Percentiles rank a stretch among this genome's conserved stretches.
These are phyloP conservation scores for Mortierella alpina DNA, from an alignment of 192 early-diverging fungal genomes.

Conservation along the genomic window DNA sequence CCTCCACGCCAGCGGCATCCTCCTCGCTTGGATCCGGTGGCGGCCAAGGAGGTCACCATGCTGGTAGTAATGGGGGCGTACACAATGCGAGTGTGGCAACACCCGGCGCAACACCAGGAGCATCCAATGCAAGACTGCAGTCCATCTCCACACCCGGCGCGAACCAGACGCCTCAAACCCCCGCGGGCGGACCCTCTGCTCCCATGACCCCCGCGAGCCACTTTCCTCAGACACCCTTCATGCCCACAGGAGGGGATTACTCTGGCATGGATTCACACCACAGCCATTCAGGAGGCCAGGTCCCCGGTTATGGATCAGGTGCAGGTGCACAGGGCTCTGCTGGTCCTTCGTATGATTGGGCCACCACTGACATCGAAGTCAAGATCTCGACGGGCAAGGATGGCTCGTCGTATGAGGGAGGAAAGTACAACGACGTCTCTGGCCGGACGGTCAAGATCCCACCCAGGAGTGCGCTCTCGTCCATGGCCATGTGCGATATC, in stretches of 20 bases:
- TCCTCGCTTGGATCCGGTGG: slow-evolving; percentile 53
- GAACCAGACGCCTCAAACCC: slow-evolving; percentile 56
- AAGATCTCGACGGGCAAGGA: slow-evolving; percentile 31
- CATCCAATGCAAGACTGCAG: slow-evolving; percentile 40
- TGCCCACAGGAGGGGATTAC: slow-evolving; percentile 63
- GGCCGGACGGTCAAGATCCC: slow-evolving; percentile 64
- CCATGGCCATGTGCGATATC: slow-evolving; percentile 58
- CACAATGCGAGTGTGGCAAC: slow-evolving; percentile 40
- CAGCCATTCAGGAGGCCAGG: slow-evolving; percentile 56
- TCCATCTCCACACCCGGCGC: slow-evolving; percentile 63
- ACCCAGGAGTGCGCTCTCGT: slow-evolving; percentile 33
- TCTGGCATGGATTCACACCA: slow-evolving; percentile 58
- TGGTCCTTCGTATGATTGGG: slow-evolving; percentile 57
- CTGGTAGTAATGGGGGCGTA: slow-evolving; percentile 21
- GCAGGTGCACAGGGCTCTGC: slow-evolving; percentile 12
- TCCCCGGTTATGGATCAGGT: slow-evolving; percentile 50
- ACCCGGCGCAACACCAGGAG: slow-evolving; percentile 46
- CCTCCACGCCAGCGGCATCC: slow-evolving; percentile 66
- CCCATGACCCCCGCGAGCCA: slow-evolving; percentile 61
- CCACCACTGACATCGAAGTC: slow-evolving; percentile 68
- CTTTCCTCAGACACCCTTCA: slow-evolving; percentile 58
- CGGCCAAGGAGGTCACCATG: slow-evolving; percentile 3
- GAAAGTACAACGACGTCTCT: slow-evolving; percentile 61
- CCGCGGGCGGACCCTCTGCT: slow-evolving; percentile 50
- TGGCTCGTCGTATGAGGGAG: slow-evolving; percentile 41